phyloP scores from a whole-genome alignment of 192 early-diverging fungal species.

The Backusella tarrabulga region DNA sequence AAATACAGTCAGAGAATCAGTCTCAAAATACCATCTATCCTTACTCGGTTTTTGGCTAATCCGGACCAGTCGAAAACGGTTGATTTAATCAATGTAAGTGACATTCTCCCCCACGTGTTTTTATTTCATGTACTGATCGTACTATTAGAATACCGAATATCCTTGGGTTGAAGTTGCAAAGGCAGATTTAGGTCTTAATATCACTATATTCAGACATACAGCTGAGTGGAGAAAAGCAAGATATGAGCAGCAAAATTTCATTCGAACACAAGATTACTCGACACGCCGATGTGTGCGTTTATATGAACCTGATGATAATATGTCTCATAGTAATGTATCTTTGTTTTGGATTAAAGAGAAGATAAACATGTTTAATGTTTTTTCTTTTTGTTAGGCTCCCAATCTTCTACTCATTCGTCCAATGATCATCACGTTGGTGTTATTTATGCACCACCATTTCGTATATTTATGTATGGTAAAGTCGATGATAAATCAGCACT shows the following conservation, averaged over 20 bases:
- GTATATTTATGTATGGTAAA: constrained; percentile 38
- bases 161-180: constrained; percentile 72
- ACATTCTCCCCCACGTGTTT: neutral
- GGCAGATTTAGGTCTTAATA: constrained; percentile 50
- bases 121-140: neutral
- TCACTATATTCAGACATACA: constrained; percentile 54
- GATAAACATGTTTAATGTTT: neutral
- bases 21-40: constrained; percentile 57
- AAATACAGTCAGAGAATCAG: constrained; percentile 53
- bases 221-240: constrained; percentile 49
- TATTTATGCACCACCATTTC: constrained; percentile 50
- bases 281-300: constrained; percentile 60
- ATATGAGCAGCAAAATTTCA: constrained; percentile 57
- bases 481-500: neutral
- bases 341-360: neutral
- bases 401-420: constrained; percentile 20
- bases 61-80: constrained; percentile 11
- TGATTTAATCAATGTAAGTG: neutral
- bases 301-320: constrained; percentile 41
- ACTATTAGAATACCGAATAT: constrained; percentile 21
- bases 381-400: constrained; percentile 10
- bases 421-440: constrained; percentile 47
- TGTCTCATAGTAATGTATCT: neutral
- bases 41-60: constrained; percentile 51
- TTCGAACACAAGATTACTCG: constrained; percentile 59